These are phyloP conservation scores for Pyrrhoderma lamaoense DNA, from an alignment of 1,284 basidiomycete species.

Conservation along the genomic window DNA sequence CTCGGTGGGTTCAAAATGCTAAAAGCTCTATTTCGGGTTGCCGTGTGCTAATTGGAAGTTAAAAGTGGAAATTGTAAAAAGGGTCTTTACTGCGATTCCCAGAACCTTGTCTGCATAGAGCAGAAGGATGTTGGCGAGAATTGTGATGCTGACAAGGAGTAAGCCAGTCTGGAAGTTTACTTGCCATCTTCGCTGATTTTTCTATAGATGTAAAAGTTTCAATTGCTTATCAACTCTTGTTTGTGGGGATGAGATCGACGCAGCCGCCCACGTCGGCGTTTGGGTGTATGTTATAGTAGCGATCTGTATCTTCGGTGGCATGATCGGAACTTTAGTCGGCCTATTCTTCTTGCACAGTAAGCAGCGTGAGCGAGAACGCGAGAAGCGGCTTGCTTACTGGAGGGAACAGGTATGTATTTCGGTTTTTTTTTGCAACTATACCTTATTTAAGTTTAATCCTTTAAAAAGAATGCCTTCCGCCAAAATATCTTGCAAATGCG, in stretches of 20 bases:
- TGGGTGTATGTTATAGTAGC: constrained; percentile 74
- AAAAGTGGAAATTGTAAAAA: constrained; percentile 52
- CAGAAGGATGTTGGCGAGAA: constrained; percentile 47
- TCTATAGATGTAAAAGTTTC: constrained; percentile 59
- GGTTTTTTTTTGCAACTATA: constrained; percentile 1
- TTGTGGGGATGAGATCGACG: constrained; percentile 57
- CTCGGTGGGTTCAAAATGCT: constrained; percentile 45
- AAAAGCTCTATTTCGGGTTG: neutral
- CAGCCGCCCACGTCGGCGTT: constrained; percentile 53
- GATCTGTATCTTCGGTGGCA: constrained; percentile 63
- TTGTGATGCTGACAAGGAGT: constrained; percentile 81
- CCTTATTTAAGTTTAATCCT: constrained; percentile 2
- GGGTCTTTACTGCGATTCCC: constrained; percentile 70
- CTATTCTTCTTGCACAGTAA: constrained; percentile 67
- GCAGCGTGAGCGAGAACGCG: constrained; percentile 65
- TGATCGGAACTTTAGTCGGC: constrained; percentile 58
- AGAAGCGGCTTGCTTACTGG: constrained; percentile 81
- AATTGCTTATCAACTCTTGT: constrained; percentile 60
- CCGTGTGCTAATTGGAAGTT: neutral
- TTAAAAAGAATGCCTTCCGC: constrained; percentile 58
- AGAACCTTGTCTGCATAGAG: constrained; percentile 49
- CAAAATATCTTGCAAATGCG: constrained; percentile 73
- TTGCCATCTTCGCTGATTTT: constrained; percentile 8
- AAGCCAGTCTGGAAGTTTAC: constrained; percentile 22
- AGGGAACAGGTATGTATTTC: constrained; percentile 60